phyloP scores from a whole-genome alignment of 106 monocot genomes.

The Dioscorea alata region DNA sequence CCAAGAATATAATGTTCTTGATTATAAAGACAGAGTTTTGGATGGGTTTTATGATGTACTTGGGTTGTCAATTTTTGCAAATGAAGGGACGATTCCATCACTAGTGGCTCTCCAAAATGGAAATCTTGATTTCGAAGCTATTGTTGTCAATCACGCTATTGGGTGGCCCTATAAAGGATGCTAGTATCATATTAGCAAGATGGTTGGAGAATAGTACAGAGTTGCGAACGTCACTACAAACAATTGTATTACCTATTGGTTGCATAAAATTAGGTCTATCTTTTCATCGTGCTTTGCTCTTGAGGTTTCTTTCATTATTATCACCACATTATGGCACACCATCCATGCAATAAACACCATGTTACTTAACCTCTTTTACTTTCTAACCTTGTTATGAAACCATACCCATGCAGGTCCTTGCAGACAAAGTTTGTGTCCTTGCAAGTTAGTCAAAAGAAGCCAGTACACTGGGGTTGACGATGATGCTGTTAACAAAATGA shows the following conservation, averaged over 20 bases:
- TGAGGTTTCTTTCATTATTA: conserved; percentile 3
- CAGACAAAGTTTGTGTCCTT: conserved; percentile 91
- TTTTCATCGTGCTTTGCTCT: conserved; percentile 90
- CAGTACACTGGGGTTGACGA: conserved; percentile 94
- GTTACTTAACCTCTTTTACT: too few relatives aligned
- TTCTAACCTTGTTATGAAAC: not conserved
- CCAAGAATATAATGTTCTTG: too few relatives aligned
- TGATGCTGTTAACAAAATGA: conserved; percentile 93
- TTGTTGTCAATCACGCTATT: too few relatives aligned
- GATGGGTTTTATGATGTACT: too few relatives aligned
- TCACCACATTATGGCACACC: too few relatives aligned
- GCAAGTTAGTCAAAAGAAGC: conserved; percentile 93
- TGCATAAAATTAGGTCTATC: conserved; percentile 77
- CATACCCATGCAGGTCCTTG: conserved; percentile 58
- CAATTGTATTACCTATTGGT: conserved; percentile 89
- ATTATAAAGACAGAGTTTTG: too few relatives aligned
- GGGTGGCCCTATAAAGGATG: conserved; percentile 92
- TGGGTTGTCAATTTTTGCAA: too few relatives aligned
- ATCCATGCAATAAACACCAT: too few relatives aligned
- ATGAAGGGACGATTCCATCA: too few relatives aligned
- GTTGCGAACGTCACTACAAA: conserved; percentile 70
- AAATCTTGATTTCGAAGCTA: too few relatives aligned
- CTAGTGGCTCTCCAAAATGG: too few relatives aligned
- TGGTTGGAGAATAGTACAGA: conserved; percentile 86
- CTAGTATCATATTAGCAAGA: conserved; percentile 61